Conservation (phyloP, 345 rosid species). For the Lepidium aucheri region DNA sequence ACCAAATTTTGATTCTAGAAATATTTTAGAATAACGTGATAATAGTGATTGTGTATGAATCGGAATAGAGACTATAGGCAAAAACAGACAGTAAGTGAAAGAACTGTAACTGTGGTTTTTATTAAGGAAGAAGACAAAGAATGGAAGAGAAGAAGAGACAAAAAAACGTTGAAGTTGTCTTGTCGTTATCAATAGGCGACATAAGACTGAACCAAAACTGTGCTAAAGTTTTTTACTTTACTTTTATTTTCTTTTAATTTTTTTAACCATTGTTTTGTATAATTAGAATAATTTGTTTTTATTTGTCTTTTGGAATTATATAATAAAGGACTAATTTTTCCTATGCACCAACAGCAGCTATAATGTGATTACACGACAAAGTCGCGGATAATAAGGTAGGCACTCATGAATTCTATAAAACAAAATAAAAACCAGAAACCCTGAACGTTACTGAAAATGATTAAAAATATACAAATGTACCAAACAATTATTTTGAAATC, state of each 20-base stretch:
- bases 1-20: too few species aligned
- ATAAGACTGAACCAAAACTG: conserved; percentile 19
- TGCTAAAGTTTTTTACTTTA: conserved; percentile 6
- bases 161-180: conserved; percentile 15
- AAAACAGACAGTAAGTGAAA: conserved; percentile 5
- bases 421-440: background rate
- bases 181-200: conserved; percentile 30
- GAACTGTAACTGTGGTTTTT: background rate
- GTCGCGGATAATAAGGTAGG: conserved; percentile 64
- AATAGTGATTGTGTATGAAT: too few species aligned
- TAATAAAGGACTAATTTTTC: background rate
- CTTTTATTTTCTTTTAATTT: background rate
- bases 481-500: conserved; percentile 7
- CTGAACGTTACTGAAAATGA: background rate
- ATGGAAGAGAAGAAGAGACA: conserved; percentile 16
- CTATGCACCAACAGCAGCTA: conserved; percentile 10
- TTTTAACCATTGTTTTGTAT: background rate
- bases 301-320: background rate
- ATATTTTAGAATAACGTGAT: too few species aligned
- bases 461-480: background rate
- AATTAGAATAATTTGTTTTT: too few species aligned
- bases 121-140: conserved; percentile 19
- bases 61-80: too few species aligned
- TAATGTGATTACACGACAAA: conserved; percentile 46
- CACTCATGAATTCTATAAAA: conserved; percentile 17